Evolutionary conservation across 768 basidiomycete genomes (phyloP).

Genomic region (Candolleomyces aberdarensis): DNA sequence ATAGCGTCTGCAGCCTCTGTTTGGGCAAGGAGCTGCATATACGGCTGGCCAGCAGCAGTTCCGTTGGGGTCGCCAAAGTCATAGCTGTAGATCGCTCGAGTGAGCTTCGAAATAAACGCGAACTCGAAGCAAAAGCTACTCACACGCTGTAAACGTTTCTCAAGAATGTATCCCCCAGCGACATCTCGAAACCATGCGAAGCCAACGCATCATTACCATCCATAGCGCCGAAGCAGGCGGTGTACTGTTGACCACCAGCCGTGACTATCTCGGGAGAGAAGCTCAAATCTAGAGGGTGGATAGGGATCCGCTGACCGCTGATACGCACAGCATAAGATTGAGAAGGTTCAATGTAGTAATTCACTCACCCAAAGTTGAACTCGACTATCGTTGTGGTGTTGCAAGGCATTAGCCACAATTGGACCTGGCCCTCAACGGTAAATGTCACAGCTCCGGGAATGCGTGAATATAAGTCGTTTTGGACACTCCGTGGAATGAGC

Average conservation of each 20-base stretch:
- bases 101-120: neutral
- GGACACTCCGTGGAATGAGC: neutral
- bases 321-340: neutral
- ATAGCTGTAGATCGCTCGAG: neutral
- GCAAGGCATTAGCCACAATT: constrained; percentile 38
- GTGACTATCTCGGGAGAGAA: constrained; percentile 21
- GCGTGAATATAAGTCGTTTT: constrained; percentile 27
- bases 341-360: neutral
- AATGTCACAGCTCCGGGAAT: constrained; percentile 12
- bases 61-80: constrained; percentile 5
- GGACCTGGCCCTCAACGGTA: constrained; percentile 11
- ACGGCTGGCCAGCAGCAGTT: neutral
- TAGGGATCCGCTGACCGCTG: constrained; percentile 30
- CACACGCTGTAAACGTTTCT: constrained; percentile 11
- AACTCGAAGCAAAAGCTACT: neutral
- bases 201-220: constrained; percentile 26
- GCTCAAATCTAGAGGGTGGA: constrained; percentile 46
- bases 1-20: constrained; percentile 1
- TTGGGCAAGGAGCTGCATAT: constrained; percentile 9
- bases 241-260: constrained; percentile 28
- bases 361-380: constrained; percentile 33
- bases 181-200: constrained; percentile 19
- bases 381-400: constrained; percentile 29
- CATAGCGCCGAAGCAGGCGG: constrained; percentile 33
- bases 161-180: constrained; percentile 7